Evolutionary conservation across 208 protist genomes (phyloP).

Genomic region (Trypanosoma theileri): DNA sequence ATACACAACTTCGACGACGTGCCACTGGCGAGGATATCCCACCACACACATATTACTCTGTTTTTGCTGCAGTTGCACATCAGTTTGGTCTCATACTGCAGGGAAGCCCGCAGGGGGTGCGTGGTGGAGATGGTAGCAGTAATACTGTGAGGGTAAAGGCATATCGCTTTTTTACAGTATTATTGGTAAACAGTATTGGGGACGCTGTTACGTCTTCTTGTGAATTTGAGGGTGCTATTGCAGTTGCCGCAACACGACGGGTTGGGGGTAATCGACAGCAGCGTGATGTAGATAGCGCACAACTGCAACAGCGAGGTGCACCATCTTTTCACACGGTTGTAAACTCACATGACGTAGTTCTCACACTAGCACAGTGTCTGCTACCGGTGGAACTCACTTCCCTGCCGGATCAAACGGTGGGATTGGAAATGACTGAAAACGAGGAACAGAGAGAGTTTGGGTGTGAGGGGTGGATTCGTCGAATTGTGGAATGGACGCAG

Average conservation of each 20-base stretch:
- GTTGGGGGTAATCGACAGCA: conserved; percentile 29
- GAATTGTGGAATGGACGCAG: conserved; percentile 23
- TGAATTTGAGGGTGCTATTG: conserved; percentile 62
- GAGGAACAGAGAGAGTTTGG: conserved; percentile 28
- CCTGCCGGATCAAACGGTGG: background rate
- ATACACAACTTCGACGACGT: conserved; percentile 9
- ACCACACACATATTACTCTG: conserved; percentile 48
- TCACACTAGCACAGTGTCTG: conserved; percentile 52
- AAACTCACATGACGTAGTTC: conserved; percentile 52
- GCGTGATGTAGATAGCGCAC: conserved; percentile 7
- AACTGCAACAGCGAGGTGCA: conserved; percentile 40
- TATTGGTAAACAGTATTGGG: conserved; percentile 55
- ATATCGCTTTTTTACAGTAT: conserved; percentile 41
- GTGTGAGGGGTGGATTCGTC: conserved; percentile 29
- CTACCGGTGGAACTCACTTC: conserved; percentile 30
- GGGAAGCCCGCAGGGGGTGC: conserved; percentile 28
- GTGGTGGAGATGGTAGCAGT: conserved; percentile 21
- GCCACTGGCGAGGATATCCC: conserved; percentile 11
- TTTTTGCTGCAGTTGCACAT: conserved; percentile 74
- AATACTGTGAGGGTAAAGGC: conserved; percentile 23
- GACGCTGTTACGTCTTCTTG: conserved; percentile 53
- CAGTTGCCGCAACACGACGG: conserved; percentile 55
- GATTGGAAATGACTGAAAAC: conserved; percentile 6
- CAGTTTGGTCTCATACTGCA: conserved; percentile 55
- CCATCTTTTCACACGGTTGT: conserved; percentile 59